Conservation (phyloP, 2,329 filamentous ascomycete genomes). For the Aurifilum marmelostoma region DNA sequence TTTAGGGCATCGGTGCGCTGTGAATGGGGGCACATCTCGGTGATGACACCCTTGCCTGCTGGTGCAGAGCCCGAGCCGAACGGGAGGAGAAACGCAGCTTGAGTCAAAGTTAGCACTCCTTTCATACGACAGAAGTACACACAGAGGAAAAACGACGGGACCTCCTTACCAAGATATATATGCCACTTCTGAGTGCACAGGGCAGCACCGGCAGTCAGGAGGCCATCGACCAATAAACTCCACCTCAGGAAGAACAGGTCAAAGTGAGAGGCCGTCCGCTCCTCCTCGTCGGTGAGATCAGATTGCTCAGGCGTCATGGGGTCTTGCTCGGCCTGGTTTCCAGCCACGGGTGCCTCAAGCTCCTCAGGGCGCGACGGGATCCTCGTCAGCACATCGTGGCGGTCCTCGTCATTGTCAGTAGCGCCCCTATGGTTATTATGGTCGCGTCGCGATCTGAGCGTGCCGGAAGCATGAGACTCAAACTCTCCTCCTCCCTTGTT, state of each 20-base stretch:
- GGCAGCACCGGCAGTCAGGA: slow-evolving; percentile 64
- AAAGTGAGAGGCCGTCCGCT: slow-evolving; percentile 58
- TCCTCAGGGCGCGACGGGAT: slow-evolving; percentile 45
- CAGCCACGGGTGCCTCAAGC: slow-evolving; percentile 45
- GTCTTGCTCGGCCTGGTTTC: slow-evolving; percentile 34
- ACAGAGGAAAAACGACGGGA: too few relatives aligned
- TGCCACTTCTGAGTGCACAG: slow-evolving; percentile 69
- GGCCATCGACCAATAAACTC: slow-evolving; percentile 66
- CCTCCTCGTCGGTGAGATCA: slow-evolving; percentile 37
- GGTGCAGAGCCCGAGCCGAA: slow-evolving; percentile 71
- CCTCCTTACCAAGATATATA: slow-evolving; percentile 61
- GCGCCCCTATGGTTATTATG: background rate
- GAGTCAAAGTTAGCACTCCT: background rate
- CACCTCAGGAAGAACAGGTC: slow-evolving; percentile 70
- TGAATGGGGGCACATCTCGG: slow-evolving; percentile 66
- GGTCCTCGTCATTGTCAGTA: slow-evolving; percentile 17
- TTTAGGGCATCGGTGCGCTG: slow-evolving; percentile 69
- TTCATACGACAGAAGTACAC: too few relatives aligned
- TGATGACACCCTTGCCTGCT: slow-evolving; percentile 73
- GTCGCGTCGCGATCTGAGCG: background rate
- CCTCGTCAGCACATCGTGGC: slow-evolving; percentile 14
- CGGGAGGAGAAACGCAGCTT: slow-evolving; percentile 65
- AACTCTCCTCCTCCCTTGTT: background rate
- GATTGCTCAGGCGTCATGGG: slow-evolving; percentile 50
- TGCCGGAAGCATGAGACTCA: background rate